Conservation (phyloP, 208 protist genomes). For the Chromosphaera perkinsii region DNA sequence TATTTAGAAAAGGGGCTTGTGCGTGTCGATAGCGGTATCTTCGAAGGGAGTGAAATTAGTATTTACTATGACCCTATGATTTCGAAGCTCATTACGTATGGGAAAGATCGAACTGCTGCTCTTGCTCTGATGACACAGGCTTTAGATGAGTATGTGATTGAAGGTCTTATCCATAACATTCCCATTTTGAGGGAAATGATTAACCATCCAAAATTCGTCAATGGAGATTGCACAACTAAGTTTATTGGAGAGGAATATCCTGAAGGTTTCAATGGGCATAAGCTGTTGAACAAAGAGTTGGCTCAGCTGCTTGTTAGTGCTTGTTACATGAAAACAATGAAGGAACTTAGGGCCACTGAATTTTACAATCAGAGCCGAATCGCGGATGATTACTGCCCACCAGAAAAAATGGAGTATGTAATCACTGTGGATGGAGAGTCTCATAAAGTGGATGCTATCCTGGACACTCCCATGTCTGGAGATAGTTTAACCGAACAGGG, state of each 20-base stretch:
- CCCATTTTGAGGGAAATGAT: constrained; percentile 68
- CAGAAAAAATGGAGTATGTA: no score
- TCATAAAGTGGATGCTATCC: no score
- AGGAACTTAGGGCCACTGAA: no score
- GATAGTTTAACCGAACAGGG: no score
- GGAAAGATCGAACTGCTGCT: constrained; percentile 31
- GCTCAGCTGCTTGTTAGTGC: constrained; percentile 41
- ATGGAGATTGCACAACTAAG: constrained; percentile 67
- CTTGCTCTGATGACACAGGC: constrained; percentile 53
- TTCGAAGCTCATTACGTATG: constrained; percentile 57
- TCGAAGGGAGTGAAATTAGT: constrained; percentile 66
- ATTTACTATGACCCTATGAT: constrained; percentile 82
- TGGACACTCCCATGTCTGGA: no score
- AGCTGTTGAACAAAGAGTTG: constrained; percentile 35
- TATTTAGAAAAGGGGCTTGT: constrained; percentile 10
- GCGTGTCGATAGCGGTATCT: constrained; percentile 64
- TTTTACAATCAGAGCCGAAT: no score
- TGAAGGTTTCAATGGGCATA: constrained; percentile 67
- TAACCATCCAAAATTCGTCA: constrained; percentile 50
- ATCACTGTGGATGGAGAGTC: no score
- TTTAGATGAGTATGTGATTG: constrained; percentile 68
- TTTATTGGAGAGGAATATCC: constrained; percentile 74
- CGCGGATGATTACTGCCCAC: no score
- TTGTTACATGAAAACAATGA: constrained; percentile 33
- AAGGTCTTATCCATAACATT: constrained; percentile 67